Evolutionary conservation across 1,284 basidiomycete species (phyloP), one percentile per base, ranked within the genome.

Genomic region (Irpex rosettiformis): DNA sequence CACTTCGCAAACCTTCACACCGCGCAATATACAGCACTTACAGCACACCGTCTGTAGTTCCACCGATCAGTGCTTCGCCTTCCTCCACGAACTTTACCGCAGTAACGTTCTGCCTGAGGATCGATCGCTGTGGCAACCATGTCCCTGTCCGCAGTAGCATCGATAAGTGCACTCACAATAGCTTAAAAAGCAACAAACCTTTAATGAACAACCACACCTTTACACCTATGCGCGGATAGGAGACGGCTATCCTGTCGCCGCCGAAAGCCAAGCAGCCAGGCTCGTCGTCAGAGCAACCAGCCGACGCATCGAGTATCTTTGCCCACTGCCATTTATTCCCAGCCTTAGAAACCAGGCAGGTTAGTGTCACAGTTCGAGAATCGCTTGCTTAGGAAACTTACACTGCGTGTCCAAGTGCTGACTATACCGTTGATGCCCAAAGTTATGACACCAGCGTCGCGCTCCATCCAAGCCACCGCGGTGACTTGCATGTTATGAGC

Each of bases 21-120:
- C 18, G 49, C 30, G 48, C 53, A 54, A 57, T 22, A 24, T 30
- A 28, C 60, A 33, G n/a, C n/a, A 71, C 82, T 66, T 66, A 88
- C 85, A 88, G 63, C 21, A 83, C 81, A n/a, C 86, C 85, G 64
- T 88, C 85, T 52, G 76, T 77, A 24, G 85, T 86, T 2, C 84
- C 86, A 1, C 86, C 86, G n/a, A 88, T 70, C 55, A 88, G 70
- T 43, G 82, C 82, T 43, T 77, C 74, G 1, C 86, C 86, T 37
- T 81, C 82, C 28, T 84, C 78, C 3, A 85, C 74, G 65, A 88
- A 88, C 62, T 75, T 77, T 58, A 88, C 77, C 2, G 79, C 76
- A 3, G 83, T 84, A 48, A 86, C 82, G 58, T 85, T 83, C 61
- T 80, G 82, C 56, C 84, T 77, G 55, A 79, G 63, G 55, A 88